These are phyloP conservation scores for Amaranthus palmeri DNA, from an alignment of 148 eudicot species.

Conservation along the genomic window DNA sequence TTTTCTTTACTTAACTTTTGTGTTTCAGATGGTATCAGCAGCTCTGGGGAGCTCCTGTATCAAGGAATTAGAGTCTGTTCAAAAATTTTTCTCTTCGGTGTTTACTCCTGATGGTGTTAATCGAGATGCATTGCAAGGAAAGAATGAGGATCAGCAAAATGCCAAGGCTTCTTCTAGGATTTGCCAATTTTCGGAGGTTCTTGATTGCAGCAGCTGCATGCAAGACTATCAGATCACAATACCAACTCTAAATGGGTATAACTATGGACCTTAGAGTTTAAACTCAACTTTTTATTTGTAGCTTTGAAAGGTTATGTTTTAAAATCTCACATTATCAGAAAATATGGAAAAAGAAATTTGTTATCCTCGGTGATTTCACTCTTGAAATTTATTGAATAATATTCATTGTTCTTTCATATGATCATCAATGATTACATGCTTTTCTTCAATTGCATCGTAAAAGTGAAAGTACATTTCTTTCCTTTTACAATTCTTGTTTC, in stretches of 20 bases:
- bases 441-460: neutral
- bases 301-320: neutral
- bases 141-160: conserved; percentile 17
- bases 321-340: neutral
- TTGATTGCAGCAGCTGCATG: conserved; percentile 75
- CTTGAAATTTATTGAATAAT: neutral
- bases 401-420: neutral
- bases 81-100: conserved; percentile 49
- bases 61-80: conserved; percentile 52
- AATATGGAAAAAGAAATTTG: neutral
- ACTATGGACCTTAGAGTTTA: neutral
- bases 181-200: conserved; percentile 34
- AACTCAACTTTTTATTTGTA: neutral
- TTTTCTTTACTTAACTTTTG: conserved; percentile 5
- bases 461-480: neutral
- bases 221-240: conserved; percentile 65
- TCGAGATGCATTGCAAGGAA: conserved; percentile 25
- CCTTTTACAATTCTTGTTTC: neutral
- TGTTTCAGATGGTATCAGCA: conserved; percentile 51
- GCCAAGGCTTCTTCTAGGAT: conserved; percentile 26
- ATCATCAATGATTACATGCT: neutral
- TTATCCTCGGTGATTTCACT: neutral
- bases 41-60: conserved; percentile 32
- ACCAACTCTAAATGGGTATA: conserved; percentile 91
- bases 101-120: conserved; percentile 50